Base-by-base conservation (phyloP, 1,139 yeast species). In the Saccharomyces hybrid region DNA sequence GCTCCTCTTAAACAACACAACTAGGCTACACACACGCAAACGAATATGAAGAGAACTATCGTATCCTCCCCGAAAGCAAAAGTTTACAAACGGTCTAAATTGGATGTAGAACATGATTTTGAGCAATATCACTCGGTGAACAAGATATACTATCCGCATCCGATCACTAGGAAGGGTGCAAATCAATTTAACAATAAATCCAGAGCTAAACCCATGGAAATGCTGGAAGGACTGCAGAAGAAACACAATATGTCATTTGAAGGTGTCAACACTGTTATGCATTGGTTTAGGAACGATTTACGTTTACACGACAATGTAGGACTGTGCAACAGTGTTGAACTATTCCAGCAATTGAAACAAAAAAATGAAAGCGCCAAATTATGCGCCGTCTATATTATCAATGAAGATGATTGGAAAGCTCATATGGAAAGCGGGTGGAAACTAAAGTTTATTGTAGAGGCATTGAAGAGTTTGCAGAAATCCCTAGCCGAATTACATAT, bases 361-460 rank as follows among this genome's bases (percentile, higher is more conserved):
- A 30, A 55, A 5, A 49, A 52, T 13, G 41, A 59, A 30, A 61
- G 63, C 2, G 63, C 68, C 2, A 72, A 73, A 3, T 66, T 77
- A 42, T 56, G 75, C 7, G 72, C 77, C 0, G 56, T 78, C 8
- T 78, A 73, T 63, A 68, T 75, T n/a, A 66, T 73, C 54, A 75
- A 78, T 47, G 67, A 72, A 4, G 73, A 73, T 49, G 78, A 75
- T 38, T 68, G 75, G 57, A 67, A 66, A 42, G 70, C 74, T 13
- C 84, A 80, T 59, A 63, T 71, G 16, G 73, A 74, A 20, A 73
- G 81, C 48, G 70, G 76, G 0, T 74, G 75, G 63, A 79, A 79
- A 54, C 63, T 74, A 46, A 69, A 72, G 50, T 75, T 77, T 56
- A 71, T 73, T 54, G 56, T 69, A 51, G 68, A 73, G 48, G 69